phyloP scores from a whole-genome alignment of 1,284 basidiomycete genomes.

The Spongispora temasekensis region DNA sequence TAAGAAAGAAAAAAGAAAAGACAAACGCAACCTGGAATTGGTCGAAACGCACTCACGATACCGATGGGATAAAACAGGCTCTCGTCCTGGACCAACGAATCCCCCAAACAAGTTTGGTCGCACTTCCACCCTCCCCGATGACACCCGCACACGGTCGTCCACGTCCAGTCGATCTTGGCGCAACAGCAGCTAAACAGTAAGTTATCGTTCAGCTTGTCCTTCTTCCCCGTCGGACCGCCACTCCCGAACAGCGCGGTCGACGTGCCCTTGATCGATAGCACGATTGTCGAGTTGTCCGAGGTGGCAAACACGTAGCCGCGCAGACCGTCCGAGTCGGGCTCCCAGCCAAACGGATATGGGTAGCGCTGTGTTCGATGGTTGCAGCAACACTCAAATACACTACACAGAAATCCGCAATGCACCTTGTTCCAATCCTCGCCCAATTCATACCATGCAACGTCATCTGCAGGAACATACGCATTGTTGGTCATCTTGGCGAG shows the following conservation, averaged over 20 bases:
- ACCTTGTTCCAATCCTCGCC: slow-evolving; percentile 66
- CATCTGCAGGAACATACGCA: slow-evolving; percentile 73
- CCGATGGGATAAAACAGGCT: slow-evolving; percentile 89
- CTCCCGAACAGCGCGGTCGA: slow-evolving; percentile 79
- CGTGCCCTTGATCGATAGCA: slow-evolving; percentile 94
- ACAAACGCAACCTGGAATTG: too few species aligned
- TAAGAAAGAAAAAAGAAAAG: background rate
- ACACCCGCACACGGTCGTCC: slow-evolving; percentile 95
- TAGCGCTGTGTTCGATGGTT: slow-evolving; percentile 63
- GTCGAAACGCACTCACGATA: slow-evolving; percentile 54
- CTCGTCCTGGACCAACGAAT: slow-evolving; percentile 78
- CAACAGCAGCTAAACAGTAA: slow-evolving; percentile 98
- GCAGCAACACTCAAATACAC: too few species aligned
- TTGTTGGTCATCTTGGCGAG: slow-evolving; percentile 96
- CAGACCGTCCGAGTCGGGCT: slow-evolving; percentile 83
- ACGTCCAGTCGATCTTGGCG: slow-evolving; percentile 91
- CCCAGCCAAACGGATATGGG: slow-evolving; percentile 94
- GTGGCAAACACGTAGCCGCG: slow-evolving; percentile 90
- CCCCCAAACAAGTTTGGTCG: slow-evolving; percentile 80
- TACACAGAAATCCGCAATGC: too few species aligned
- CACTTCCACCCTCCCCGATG: slow-evolving; percentile 84
- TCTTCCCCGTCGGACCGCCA: slow-evolving; percentile 84
- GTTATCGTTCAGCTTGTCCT: slow-evolving; percentile 96
- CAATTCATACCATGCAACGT: slow-evolving; percentile 79
- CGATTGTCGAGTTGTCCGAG: slow-evolving; percentile 80